Evolutionary conservation across 139 green algal species (phyloP).

Genomic region (Astrephomene gubernaculifera): DNA sequence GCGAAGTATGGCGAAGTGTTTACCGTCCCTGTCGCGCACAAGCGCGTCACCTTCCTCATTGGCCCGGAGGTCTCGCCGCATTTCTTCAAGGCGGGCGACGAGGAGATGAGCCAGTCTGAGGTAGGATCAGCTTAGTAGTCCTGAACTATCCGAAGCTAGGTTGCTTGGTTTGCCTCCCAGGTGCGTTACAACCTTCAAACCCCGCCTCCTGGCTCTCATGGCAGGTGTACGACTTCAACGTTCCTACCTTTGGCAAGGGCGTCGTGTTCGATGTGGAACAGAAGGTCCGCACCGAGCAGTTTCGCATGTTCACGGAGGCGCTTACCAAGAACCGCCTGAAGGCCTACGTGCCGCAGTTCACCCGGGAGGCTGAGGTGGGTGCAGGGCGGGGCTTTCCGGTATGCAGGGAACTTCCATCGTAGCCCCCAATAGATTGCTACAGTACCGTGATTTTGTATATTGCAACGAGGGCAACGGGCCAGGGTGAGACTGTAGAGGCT

Average conservation of each 20-base stretch:
- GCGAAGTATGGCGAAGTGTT: constrained; percentile 92
- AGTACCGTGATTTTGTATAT: too few species aligned
- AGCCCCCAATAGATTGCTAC: too few species aligned
- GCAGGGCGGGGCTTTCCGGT: too few species aligned
- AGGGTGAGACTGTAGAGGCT: too few species aligned
- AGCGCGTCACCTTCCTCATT: constrained; percentile 97
- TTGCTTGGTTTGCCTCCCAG: too few species aligned
- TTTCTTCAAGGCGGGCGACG: constrained; percentile 97
- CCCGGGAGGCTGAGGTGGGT: constrained; percentile 81
- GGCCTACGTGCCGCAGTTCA: constrained; percentile 93
- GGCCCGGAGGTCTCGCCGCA: constrained; percentile 88
- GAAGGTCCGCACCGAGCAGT: constrained; percentile 94
- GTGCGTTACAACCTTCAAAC: background rate
- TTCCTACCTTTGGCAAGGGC: constrained; percentile 96
- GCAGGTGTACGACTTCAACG: constrained; percentile 98
- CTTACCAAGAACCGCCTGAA: constrained; percentile 90
- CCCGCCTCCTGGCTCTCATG: too few species aligned
- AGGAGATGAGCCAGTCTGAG: constrained; percentile 93
- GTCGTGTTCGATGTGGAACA: constrained; percentile 99
- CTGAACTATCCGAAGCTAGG: too few species aligned
- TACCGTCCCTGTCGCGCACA: constrained; percentile 96
- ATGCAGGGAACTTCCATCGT: too few species aligned
- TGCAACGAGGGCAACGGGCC: too few species aligned
- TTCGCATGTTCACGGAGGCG: constrained; percentile 95
- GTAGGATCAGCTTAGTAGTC: too few species aligned